Conservation (phyloP, 345 rosid species). For the Populus tremula region DNA sequence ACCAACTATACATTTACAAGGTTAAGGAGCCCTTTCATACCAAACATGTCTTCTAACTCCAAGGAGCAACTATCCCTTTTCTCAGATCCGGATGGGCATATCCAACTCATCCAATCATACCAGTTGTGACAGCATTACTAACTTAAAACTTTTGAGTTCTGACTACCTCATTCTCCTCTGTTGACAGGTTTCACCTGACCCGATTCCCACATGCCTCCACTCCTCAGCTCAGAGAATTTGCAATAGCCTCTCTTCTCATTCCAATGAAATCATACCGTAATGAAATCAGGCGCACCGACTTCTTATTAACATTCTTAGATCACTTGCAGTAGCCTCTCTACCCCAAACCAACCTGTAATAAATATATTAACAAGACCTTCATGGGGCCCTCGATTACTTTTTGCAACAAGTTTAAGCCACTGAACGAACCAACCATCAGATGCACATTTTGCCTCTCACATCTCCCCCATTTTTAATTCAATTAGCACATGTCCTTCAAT, state of each 20-base stretch:
- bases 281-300: neutral
- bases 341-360: neutral
- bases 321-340: neutral
- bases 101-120: neutral
- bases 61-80: neutral
- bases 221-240: neutral
- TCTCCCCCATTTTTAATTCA: neutral
- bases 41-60: neutral
- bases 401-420: neutral
- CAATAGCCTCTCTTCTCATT: neutral
- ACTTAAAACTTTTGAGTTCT: neutral
- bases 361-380: neutral
- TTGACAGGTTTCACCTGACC: neutral
- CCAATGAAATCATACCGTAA: neutral
- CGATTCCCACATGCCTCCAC: neutral
- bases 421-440: neutral
- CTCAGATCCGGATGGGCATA: neutral
- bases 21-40: neutral
- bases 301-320: neutral
- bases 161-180: neutral
- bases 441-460: neutral
- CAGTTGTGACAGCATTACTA: neutral
- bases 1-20: neutral
- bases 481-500: neutral
- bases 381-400: neutral